Evolutionary conservation across 1,284 basidiomycete genomes (phyloP).

Genomic region (Ceratobasidium sp.): DNA sequence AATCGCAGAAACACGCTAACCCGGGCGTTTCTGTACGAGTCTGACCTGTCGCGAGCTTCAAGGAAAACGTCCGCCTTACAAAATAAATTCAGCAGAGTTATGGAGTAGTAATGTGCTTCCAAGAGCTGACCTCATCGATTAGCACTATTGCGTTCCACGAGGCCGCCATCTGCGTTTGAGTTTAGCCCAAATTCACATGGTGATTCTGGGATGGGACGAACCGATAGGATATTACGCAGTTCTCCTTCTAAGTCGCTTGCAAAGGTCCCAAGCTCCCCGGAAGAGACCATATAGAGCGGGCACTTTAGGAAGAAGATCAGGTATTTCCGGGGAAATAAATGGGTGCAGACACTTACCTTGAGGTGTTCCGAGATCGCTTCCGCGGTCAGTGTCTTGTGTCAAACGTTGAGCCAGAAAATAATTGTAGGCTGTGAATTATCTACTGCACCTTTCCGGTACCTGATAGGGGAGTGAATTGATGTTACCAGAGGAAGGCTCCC

Average conservation of each 20-base stretch:
- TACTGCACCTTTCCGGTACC: slow-evolving; percentile 19
- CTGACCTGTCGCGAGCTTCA: background rate
- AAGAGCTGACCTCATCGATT: slow-evolving; percentile 13
- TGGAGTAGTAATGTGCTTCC: too few species aligned
- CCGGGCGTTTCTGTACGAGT: slow-evolving; percentile 1
- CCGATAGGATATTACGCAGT: slow-evolving; percentile 14
- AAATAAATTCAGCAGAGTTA: background rate
- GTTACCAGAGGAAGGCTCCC: background rate
- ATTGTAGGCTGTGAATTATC: background rate
- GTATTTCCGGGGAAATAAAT: background rate
- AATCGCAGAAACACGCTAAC: slow-evolving; percentile 26
- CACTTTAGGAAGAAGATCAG: background rate
- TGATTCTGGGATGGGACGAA: background rate
- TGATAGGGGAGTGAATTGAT: background rate
- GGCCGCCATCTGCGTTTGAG: slow-evolving; percentile 1
- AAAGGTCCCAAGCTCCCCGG: background rate
- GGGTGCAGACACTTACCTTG: background rate
- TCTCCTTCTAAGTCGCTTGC: background rate
- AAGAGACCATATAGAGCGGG: slow-evolving; percentile 25
- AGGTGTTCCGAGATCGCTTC: slow-evolving; percentile 27
- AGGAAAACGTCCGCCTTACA: slow-evolving; percentile 18
- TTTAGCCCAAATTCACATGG: background rate
- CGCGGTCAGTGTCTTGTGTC: slow-evolving; percentile 9
- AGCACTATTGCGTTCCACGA: slow-evolving; percentile 29
- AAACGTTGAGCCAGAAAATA: background rate